A percentile compares a stretch with the other conserved stretches of the same genome.
Conservation (phyloP, 2,329 filamentous ascomycete genomes). For the Neurospora sp. region DNA sequence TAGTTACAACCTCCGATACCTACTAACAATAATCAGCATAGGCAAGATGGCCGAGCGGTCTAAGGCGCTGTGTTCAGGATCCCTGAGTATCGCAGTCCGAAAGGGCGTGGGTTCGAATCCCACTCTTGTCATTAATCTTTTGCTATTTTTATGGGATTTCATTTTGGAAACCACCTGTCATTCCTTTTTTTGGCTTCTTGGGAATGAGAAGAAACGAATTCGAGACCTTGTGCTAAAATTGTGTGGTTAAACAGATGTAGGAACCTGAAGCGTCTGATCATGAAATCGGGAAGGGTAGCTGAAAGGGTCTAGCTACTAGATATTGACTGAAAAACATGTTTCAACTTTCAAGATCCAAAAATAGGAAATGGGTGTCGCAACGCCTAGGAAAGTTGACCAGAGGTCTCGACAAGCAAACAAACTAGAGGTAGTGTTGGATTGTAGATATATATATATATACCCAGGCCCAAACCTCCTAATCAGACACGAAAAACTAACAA, state of each 20-base stretch:
- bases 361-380: too few species aligned
- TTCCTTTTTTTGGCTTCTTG: neutral
- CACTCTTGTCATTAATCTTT: neutral
- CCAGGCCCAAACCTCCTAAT: neutral
- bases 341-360: too few species aligned
- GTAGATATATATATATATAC: neutral
- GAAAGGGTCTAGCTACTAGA: too few species aligned
- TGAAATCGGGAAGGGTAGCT: too few species aligned
- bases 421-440: neutral
- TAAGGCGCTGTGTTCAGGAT: neutral
- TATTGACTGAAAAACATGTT: too few species aligned
- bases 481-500: neutral
- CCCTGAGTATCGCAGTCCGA: too few species aligned
- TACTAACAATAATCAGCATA: neutral
- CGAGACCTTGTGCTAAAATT: neutral
- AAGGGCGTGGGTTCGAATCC: too few species aligned
- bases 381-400: neutral
- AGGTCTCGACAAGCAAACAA: neutral
- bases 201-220: neutral
- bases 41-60: neutral
- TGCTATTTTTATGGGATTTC: neutral
- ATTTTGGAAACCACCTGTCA: neutral
- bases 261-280: neutral
- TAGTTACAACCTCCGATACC: fast-evolving
- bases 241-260: neutral